These are phyloP conservation scores for Blastobotrys petasosporus DNA, from an alignment of 1,139 yeast species.

Conservation along the genomic window DNA sequence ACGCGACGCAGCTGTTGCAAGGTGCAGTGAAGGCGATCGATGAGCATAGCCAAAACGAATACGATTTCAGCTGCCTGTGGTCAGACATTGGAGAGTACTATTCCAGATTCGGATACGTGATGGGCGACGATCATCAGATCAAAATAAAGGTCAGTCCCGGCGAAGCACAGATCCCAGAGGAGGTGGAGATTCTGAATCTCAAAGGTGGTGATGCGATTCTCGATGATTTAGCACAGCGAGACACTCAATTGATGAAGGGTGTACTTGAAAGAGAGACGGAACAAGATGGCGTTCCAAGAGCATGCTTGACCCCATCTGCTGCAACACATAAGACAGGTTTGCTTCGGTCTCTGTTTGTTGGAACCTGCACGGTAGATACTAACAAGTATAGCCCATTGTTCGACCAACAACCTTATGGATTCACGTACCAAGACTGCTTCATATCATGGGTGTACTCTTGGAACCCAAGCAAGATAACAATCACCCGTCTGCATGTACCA, in stretches of 20 bases:
- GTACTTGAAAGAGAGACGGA: slow-evolving; percentile 27
- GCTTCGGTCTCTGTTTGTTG: slow-evolving; percentile 33
- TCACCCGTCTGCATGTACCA: slow-evolving; percentile 26
- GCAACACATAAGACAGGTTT: slow-evolving; percentile 26
- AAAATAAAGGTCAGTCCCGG: slow-evolving; percentile 19
- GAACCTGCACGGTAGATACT: slow-evolving; percentile 17
- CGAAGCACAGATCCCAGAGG: slow-evolving; percentile 16
- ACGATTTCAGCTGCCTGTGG: slow-evolving; percentile 47
- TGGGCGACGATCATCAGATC: slow-evolving; percentile 15
- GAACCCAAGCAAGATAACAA: slow-evolving; percentile 34
- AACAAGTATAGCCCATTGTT: slow-evolving; percentile 16
- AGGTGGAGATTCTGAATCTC: slow-evolving; percentile 29
- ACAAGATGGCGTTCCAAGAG: slow-evolving; percentile 6
- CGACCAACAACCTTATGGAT: slow-evolving; percentile 30
- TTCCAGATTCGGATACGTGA: slow-evolving; percentile 47
- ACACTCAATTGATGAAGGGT: slow-evolving; percentile 27
- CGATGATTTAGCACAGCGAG: slow-evolving; percentile 31
- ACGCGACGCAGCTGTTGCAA: slow-evolving; percentile 52
- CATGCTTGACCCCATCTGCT: slow-evolving; percentile 3
- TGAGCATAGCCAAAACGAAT: slow-evolving; percentile 26
- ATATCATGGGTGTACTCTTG: slow-evolving; percentile 46
- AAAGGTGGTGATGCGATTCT: slow-evolving; percentile 26
- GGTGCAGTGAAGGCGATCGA: slow-evolving; percentile 38
- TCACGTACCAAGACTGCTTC: slow-evolving; percentile 31
- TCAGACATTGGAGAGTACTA: slow-evolving; percentile 72